Percentiles rank a stretch among this genome's conserved stretches.
phyloP scores from a whole-genome alignment of 495 filamentous ascomycete species.

The Daldinia decipiens region DNA sequence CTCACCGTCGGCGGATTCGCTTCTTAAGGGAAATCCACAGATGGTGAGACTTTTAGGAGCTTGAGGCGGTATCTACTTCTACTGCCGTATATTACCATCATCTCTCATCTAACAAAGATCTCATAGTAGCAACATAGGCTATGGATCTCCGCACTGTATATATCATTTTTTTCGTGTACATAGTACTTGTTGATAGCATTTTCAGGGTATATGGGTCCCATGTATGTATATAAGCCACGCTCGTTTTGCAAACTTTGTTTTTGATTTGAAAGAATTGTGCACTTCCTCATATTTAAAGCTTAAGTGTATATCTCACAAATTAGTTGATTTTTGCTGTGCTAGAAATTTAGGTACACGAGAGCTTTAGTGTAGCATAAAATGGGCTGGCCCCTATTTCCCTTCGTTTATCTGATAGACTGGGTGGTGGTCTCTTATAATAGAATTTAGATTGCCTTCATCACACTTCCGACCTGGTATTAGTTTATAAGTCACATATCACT shows the following conservation, averaged over 20 bases:
- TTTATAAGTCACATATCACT: not conserved
- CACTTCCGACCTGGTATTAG: too few species aligned
- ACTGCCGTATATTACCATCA: not conserved
- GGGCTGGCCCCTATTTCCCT: not conserved
- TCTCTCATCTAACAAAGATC: not conserved
- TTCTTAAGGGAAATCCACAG: slow-evolving; percentile 8
- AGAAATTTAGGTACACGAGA: not conserved
- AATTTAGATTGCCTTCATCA: too few species aligned
- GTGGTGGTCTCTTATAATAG: not conserved
- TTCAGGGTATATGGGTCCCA: slow-evolving; percentile 23
- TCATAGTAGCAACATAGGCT: slow-evolving; percentile 12
- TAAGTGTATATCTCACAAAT: not conserved
- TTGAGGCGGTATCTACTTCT: not conserved
- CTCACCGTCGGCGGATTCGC: slow-evolving; percentile 35
- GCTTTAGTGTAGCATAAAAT: not conserved
- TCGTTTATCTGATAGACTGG: not conserved
- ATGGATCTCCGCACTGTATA: slow-evolving; percentile 30
- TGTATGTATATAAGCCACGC: slow-evolving; percentile 34
- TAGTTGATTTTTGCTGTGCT: not conserved
- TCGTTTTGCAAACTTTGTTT: slow-evolving; percentile 7
- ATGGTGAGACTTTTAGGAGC: not conserved
- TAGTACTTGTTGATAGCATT: slow-evolving; percentile 31
- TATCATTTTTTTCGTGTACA: slow-evolving; percentile 31
- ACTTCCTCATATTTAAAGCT: not conserved
- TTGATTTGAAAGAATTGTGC: not conserved